Evolutionary conservation across 1,284 basidiomycete genomes (phyloP).

Genomic region (Malassezia furfur): DNA sequence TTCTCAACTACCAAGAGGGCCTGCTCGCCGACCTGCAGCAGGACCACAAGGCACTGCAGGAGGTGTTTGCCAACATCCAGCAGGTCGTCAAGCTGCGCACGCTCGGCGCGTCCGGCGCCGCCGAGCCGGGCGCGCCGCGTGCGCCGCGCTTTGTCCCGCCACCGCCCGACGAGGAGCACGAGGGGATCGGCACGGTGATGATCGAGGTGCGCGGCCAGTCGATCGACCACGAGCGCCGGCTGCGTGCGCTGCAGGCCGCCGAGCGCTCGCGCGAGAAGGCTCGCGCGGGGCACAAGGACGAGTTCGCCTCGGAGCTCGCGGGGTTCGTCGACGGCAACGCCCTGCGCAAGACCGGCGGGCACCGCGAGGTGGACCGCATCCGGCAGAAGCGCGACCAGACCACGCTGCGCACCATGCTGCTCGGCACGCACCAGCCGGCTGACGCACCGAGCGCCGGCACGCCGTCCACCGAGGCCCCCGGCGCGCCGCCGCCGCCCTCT

Average conservation of each 20-base stretch:
- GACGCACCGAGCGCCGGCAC: background rate
- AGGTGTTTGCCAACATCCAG: slow-evolving; percentile 45
- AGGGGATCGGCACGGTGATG: slow-evolving; percentile 45
- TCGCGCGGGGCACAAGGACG: slow-evolving; percentile 29
- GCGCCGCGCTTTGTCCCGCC: slow-evolving; percentile 33
- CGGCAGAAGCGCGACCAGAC: slow-evolving; percentile 39
- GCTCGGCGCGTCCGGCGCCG: slow-evolving; percentile 14
- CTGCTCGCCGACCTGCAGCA: slow-evolving; percentile 40
- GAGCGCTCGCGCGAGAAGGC: slow-evolving; percentile 37
- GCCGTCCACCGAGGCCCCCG: background rate
- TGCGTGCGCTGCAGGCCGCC: slow-evolving; percentile 42
- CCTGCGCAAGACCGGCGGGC: slow-evolving; percentile 43
- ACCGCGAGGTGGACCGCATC: slow-evolving; percentile 39
- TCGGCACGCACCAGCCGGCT: background rate
- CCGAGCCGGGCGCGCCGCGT: slow-evolving; percentile 5
- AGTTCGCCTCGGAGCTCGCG: slow-evolving; percentile 42
- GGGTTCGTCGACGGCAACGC: slow-evolving; percentile 45
- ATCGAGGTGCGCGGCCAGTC: slow-evolving; percentile 43
- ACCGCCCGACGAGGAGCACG: slow-evolving; percentile 41
- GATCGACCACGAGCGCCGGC: slow-evolving; percentile 44
- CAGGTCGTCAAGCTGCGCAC: slow-evolving; percentile 42
- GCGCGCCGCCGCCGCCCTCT: background rate
- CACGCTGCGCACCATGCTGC: slow-evolving; percentile 41
- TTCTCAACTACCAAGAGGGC: slow-evolving; percentile 56
- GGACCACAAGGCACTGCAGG: slow-evolving; percentile 36